phyloP scores from a whole-genome alignment of 2,329 filamentous ascomycete species.

The Cordyceps tenuipes region DNA sequence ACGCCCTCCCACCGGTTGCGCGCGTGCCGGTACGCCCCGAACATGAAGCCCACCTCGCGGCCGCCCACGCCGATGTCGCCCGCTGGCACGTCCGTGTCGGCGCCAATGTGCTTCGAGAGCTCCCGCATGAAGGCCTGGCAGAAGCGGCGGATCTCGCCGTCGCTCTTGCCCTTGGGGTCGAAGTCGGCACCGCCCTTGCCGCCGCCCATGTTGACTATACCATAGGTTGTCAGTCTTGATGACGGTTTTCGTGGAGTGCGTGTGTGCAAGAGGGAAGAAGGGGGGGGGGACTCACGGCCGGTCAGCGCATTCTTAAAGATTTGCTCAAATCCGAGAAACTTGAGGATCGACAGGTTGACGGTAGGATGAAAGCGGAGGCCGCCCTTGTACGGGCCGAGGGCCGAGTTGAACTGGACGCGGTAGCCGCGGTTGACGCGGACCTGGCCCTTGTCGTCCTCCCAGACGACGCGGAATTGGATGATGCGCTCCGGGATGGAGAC shows the following conservation, averaged over 20 bases:
- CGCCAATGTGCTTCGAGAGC: slow-evolving; percentile 91
- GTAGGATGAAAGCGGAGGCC: slow-evolving; percentile 90
- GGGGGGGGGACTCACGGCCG: slow-evolving; percentile 51
- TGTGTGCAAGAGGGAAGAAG: too few species aligned
- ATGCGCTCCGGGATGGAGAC: slow-evolving; percentile 87
- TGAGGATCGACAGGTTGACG: slow-evolving; percentile 74
- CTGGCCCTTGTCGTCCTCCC: slow-evolving; percentile 88
- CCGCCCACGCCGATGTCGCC: slow-evolving; percentile 92
- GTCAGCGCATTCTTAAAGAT: slow-evolving; percentile 99
- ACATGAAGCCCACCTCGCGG: slow-evolving; percentile 90
- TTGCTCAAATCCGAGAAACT: slow-evolving; percentile 98
- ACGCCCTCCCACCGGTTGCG: slow-evolving; percentile 93
- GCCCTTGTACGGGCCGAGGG: slow-evolving; percentile 95
- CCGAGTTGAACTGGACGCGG: slow-evolving; percentile 97
- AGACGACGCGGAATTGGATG: slow-evolving; percentile 94
- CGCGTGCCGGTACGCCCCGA: slow-evolving; percentile 84
- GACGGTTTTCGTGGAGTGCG: background rate
- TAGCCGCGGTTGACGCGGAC: slow-evolving; percentile 90
- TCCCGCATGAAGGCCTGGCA: slow-evolving; percentile 95
- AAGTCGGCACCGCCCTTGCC: slow-evolving; percentile 98
- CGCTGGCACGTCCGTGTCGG: slow-evolving; percentile 90
- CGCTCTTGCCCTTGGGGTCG: slow-evolving; percentile 96
- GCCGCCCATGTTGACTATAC: slow-evolving; percentile 66
- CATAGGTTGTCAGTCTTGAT: slow-evolving; percentile 4
- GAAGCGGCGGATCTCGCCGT: slow-evolving; percentile 96